Base-by-base conservation (phyloP, 805 yeast species). In the Ogataea minuta region DNA sequence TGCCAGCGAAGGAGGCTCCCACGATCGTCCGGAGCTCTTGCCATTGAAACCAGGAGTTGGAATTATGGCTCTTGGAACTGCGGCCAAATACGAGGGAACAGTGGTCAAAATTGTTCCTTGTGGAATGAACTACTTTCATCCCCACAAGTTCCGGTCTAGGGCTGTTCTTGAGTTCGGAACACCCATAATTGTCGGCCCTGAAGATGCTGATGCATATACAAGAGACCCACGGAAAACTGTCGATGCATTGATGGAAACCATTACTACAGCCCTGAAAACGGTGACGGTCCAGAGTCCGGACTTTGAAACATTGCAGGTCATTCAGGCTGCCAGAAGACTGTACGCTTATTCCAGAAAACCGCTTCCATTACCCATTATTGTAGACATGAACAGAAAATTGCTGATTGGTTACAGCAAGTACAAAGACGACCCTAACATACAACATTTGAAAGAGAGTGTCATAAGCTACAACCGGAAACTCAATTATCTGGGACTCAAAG, bases 1-100 rank as follows among this genome's bases (percentile, higher is more conserved):
- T 43, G 95, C 90, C 62, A 97, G 98, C 4, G 99, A 93, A 67
- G 99, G 99, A 41, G 99, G 99, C 2, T 89, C 97, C n/a, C 99
- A 91, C 56, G 99, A 91, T 59, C 74, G 98, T 49, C 79, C 98
- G 1, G 91, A 88, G 41, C 64, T 91, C 45, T 71, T 93, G 36
- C 99, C 98, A 0, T 69, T 91, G 49, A 93, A 93, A 59, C 96
- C 98, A 0, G 99, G 99, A 41, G 96, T 93, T 9, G 97, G 95
- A 3, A 84, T 91, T 40, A 93, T 91, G 98, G 99, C 97, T 0
- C 68, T 91, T 21, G 99, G 99, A 4, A 88, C 98, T 9, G 76
- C 86, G 68, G 82, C 80, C 8, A 74, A 79, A 49, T 56, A 57
- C 28, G 84, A 90, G 0, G 76, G 77, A 28, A 77, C 81, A 27